A percentile compares a stretch with the other conserved stretches of the same genome.
Conservation (phyloP, 2,329 filamentous ascomycete species). For the Neofusicoccum cordaticola region DNA sequence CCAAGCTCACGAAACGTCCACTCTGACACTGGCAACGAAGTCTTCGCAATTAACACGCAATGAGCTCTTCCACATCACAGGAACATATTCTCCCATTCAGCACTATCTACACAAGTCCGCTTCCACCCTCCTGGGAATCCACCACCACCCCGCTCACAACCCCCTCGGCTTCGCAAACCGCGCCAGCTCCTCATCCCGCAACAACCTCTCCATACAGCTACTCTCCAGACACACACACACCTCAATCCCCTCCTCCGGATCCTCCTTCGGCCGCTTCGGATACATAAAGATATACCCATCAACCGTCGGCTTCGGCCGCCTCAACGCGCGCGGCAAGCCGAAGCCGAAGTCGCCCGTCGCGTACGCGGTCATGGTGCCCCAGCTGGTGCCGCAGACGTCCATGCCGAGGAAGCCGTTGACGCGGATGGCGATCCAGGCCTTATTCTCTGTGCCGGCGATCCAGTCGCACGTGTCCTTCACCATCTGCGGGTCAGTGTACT, state of each 20-base stretch:
- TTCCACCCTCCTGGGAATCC: no score
- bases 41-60: no score
- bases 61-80: no score
- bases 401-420: slow-evolving; percentile 26
- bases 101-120: no score
- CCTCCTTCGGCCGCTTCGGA: slow-evolving; percentile 19
- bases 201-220: slow-evolving; percentile 19
- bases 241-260: slow-evolving; percentile 24
- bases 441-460: slow-evolving; percentile 25
- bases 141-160: neutral
- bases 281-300: slow-evolving; percentile 24
- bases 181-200: slow-evolving; percentile 23
- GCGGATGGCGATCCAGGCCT: slow-evolving; percentile 24
- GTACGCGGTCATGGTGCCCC: slow-evolving; percentile 27
- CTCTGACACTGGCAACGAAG: no score
- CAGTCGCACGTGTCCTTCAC: slow-evolving; percentile 24
- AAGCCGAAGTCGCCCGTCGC: slow-evolving; percentile 31
- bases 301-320: slow-evolving; percentile 22
- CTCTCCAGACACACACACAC: slow-evolving; percentile 22
- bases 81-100: no score
- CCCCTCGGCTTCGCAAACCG: slow-evolving; percentile 18
- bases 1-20: no score
- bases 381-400: slow-evolving; percentile 27
- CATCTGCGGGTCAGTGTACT: slow-evolving; percentile 22
- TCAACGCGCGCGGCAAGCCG: slow-evolving; percentile 22